phyloP scores from a whole-genome alignment of 495 filamentous ascomycete genomes.

The Sordaria brevicollis region DNA sequence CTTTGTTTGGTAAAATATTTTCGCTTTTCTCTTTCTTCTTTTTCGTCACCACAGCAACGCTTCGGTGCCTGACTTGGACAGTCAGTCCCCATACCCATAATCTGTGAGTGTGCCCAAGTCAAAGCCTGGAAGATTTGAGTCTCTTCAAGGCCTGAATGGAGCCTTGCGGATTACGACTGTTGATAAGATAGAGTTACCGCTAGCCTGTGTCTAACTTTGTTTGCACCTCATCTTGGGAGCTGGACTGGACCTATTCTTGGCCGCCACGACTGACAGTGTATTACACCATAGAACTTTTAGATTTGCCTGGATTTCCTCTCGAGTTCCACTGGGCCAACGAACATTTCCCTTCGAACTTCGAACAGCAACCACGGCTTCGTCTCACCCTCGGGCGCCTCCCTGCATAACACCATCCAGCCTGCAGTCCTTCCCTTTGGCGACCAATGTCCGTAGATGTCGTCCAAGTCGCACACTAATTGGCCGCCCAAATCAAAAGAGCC shows the following conservation, averaged over 20 bases:
- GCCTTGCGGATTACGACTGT: background rate
- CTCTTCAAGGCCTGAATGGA: background rate
- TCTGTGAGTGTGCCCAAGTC: background rate
- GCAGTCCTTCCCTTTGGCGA: background rate
- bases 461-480: slow-evolving; percentile 22
- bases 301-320: background rate
- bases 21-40: background rate
- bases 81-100: background rate
- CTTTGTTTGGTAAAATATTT: background rate
- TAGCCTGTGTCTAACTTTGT: background rate
- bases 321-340: background rate
- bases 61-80: background rate
- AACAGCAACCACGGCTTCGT: background rate
- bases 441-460: slow-evolving; percentile 7
- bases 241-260: background rate
- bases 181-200: background rate
- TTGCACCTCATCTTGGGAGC: background rate
- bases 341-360: background rate
- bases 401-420: background rate
- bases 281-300: background rate
- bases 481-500: background rate
- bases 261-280: background rate
- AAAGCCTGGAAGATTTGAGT: background rate
- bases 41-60: background rate
- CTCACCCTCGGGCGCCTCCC: background rate